A percentile compares a stretch with the other conserved stretches of the same genome.
phyloP scores from a whole-genome alignment of 768 basidiomycete species.

The Mycena indigotica region DNA sequence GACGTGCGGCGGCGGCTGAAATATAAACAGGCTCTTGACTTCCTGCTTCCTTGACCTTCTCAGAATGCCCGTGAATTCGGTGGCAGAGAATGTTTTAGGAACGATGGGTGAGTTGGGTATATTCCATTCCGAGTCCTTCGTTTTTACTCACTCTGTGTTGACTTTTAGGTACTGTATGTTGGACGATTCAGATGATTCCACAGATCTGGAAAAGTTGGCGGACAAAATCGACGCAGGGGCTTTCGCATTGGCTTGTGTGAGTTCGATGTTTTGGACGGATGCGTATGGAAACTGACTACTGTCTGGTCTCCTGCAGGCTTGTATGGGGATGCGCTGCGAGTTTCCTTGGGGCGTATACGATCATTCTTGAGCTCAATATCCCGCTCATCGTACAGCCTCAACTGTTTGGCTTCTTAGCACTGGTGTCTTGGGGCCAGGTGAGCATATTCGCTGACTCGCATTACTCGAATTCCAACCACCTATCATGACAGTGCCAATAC shows the following conservation, averaged over 20 bases:
- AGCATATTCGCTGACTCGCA: not conserved
- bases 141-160: too few species aligned
- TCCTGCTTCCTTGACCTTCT: not conserved
- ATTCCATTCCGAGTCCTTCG: not conserved
- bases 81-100: slow-evolving; percentile 68
- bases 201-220: slow-evolving; percentile 76
- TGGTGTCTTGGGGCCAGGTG: slow-evolving; percentile 71
- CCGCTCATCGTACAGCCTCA: slow-evolving; percentile 73
- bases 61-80: slow-evolving; percentile 49
- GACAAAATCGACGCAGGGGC: slow-evolving; percentile 65
- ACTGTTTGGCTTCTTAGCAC: slow-evolving; percentile 58
- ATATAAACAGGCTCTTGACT: not conserved
- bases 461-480: too few species aligned
- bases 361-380: slow-evolving; percentile 67
- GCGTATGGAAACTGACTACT: too few species aligned
- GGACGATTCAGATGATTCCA: slow-evolving; percentile 69
- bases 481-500: not conserved
- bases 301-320: slow-evolving; percentile 37
- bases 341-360: slow-evolving; percentile 68
- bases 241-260: slow-evolving; percentile 70
- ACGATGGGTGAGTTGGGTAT: slow-evolving; percentile 53
- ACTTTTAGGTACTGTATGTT: slow-evolving; percentile 58
- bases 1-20: not conserved
- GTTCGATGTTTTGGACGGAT: too few species aligned
- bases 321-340: slow-evolving; percentile 62